Base-by-base conservation (phyloP, 2,329 filamentous ascomycete genomes). In the Colletotrichum sp. region DNA sequence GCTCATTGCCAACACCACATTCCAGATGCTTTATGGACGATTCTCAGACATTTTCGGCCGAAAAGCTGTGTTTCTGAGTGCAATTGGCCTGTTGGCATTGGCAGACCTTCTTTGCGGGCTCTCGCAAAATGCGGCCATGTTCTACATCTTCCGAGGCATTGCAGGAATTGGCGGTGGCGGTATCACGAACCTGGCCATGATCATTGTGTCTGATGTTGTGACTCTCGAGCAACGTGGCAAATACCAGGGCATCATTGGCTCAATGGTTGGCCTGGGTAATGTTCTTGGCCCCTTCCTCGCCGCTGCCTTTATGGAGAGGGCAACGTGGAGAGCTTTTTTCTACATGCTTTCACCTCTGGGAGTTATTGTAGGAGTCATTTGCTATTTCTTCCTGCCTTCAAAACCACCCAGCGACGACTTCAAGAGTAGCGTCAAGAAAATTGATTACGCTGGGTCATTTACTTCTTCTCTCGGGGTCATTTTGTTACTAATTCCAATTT, bases 21-120 rank as follows among this genome's bases (percentile, higher is more conserved):
- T 93, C 77, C 92, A 92, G 77, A 90, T 93, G 75, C 86, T 94
- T 0, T 93, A 93, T 80, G 92, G 92, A 24, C 87, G 91, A 4
- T 79, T 93, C 5, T 92, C 91, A 1, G 91, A 93, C 81, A 89
- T 93, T 1, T 88, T 92, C 67, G 91, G 91, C 24, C 87, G 92
- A 21, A 93, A 93, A 80, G 85, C 87, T 9, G 86, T 93, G 8
- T 90, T 91, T 67, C 80, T 93, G 4, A 86, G 85, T 2, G 89
- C 90, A 3, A 82, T 92, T 9, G 84, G 84, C 0, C 81, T 92
- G 15, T 83, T 94, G 7, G 86, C 87, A 9, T 72, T 93, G 16
- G 90, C 89, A 3, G 91, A 93, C 79, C 81, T 94, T 65, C 83
- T 92, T 1, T 93, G 92, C 79, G 90, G 90, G 2, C 84, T 93